These are phyloP conservation scores for Dothistroma septosporum DNA, from an alignment of 2,329 filamentous ascomycete species.

Conservation along the genomic window DNA sequence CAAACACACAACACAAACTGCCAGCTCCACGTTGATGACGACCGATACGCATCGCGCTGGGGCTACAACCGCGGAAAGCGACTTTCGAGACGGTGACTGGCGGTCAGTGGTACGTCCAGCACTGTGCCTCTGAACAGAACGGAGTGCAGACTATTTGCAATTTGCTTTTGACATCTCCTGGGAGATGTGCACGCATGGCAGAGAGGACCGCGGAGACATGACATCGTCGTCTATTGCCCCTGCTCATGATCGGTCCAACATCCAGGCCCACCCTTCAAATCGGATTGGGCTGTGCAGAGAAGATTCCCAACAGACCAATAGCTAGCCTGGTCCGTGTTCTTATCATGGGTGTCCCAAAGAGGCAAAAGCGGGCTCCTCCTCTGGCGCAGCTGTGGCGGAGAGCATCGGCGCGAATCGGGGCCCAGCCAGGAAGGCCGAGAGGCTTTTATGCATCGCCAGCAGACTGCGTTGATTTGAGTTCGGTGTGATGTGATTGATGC, in stretches of 20 bases:
- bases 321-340: not conserved
- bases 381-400: not conserved
- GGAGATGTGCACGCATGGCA: not conserved
- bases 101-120: not conserved
- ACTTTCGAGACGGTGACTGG: not conserved
- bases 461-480: not conserved
- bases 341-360: not conserved
- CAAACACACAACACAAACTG: not conserved
- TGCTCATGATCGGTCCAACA: not conserved
- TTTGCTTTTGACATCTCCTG: slow-evolving; percentile 5
- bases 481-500: not conserved
- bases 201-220: slow-evolving; percentile 1
- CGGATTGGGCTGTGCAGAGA: not conserved
- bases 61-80: not conserved
- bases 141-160: not conserved
- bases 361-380: not conserved
- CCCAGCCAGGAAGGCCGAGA: not conserved
- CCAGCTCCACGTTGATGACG: not conserved
- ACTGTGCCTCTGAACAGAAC: not conserved
- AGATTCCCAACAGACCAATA: not conserved
- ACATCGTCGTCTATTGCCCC: not conserved
- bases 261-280: not conserved
- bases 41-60: not conserved
- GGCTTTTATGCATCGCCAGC: not conserved
- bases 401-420: not conserved